phyloP scores from a whole-genome alignment of 1,139 yeast genomes.

The Candida freyschussii region DNA sequence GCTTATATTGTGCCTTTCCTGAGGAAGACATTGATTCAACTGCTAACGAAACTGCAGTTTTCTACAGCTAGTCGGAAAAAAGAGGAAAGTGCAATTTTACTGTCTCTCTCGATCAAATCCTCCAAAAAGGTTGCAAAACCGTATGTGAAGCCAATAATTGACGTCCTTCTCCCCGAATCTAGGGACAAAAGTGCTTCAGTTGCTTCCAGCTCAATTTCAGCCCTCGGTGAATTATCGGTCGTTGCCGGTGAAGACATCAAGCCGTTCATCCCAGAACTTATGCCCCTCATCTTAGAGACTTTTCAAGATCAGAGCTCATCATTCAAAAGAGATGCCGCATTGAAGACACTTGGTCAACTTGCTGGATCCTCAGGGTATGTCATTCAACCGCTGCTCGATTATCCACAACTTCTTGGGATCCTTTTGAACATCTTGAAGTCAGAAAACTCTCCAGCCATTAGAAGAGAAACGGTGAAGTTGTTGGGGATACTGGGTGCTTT shows the following conservation, averaged over 20 bases:
- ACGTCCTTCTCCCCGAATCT: conserved; percentile 74
- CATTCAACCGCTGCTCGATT: conserved; percentile 85
- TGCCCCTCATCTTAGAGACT: conserved; percentile 85
- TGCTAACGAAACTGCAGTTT: conserved; percentile 79
- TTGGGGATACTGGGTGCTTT: conserved; percentile 93
- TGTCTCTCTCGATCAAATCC: conserved; percentile 69
- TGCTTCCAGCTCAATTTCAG: conserved; percentile 78
- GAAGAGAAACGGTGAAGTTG: conserved; percentile 83
- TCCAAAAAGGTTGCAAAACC: conserved; percentile 83
- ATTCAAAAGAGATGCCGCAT: conserved; percentile 82
- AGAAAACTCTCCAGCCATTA: conserved; percentile 66
- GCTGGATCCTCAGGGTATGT: conserved; percentile 93
- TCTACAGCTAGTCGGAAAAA: conserved; percentile 70
- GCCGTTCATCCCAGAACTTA: conserved; percentile 65
- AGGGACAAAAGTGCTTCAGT: conserved; percentile 72
- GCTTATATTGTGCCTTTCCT: conserved; percentile 94
- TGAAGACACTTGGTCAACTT: conserved; percentile 81
- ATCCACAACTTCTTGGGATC: conserved; percentile 82
- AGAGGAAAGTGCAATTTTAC: conserved; percentile 80
- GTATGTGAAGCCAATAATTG: conserved; percentile 84
- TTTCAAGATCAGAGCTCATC: conserved; percentile 90
- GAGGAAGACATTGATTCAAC: conserved; percentile 78
- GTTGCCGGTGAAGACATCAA: conserved; percentile 86
- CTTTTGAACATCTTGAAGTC: conserved; percentile 76
- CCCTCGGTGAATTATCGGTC: conserved; percentile 85